Base-by-base conservation (phyloP, 306 rosid genomes). In the Pachyrhizus erosus region DNA sequence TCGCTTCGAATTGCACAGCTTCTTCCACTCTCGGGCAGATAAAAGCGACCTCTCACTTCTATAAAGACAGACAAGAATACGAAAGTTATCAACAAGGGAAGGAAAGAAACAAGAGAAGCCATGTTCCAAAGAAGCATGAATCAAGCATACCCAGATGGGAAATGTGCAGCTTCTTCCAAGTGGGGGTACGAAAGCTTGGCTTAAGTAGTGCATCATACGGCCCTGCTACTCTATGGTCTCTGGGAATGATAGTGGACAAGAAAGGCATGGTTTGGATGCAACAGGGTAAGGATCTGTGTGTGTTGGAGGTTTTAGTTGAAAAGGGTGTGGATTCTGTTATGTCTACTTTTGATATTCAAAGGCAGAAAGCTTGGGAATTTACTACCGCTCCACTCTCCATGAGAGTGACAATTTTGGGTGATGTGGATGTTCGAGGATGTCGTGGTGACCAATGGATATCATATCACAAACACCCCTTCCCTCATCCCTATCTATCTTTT, bases 131-230 rank as follows among this genome's bases (percentile, higher is more conserved):
- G 6, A 83, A 70, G 67, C 67, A 60, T 17, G 65, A 15, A 57
- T 60, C 3, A 79, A 40, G 29, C 31, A 75, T 91, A 94, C 97
- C 94, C 76, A 91, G 75, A 85, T 84, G 88, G 34, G 64, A 15
- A 73, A 42, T 33, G 21, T 9, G 88, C 45, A 88, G 75, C 76
- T 84, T 87, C 75, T 27, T 80, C 62, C 78, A 54, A 52, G 85
- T 48, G 6, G 85, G 77, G 39, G 79, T 10, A n/a, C 17, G 77
- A 82, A 75, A 77, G 68, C 33, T 76, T 2, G 87, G 83, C 26
- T 82, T 82, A 65, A 27, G 84, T 26, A 87, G 46, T 17, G 87
- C 57, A 69, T 87, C 80, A 70, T 29, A 51, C 1, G 86, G 14
- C 17, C 76, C 80, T 3, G 83, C 14, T 3, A 85, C 14, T 75